A percentile compares a stretch with the other conserved stretches of the same genome.
These are phyloP conservation scores for Stephanodiscus triporus DNA, from an alignment of 108 stramenopile species.

Conservation along the genomic window DNA sequence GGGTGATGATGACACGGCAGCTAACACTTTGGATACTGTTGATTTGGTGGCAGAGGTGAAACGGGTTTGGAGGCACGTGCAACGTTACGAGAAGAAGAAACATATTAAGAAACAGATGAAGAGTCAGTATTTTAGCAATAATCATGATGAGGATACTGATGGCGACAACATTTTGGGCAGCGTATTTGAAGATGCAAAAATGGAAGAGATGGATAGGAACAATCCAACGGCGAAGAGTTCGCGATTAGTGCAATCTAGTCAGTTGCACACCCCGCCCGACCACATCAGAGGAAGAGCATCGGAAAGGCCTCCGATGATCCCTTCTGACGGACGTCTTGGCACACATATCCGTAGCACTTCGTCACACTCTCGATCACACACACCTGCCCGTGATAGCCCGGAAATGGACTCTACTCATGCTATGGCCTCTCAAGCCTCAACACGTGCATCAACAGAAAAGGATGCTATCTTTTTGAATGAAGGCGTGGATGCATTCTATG, in stretches of 20 bases:
- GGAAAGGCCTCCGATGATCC: neutral
- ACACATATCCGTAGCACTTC: constrained; percentile 7
- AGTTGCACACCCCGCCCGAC: constrained; percentile 5
- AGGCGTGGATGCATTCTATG: constrained; percentile 2
- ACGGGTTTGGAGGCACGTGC: constrained; percentile 50
- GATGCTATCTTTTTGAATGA: constrained; percentile 10
- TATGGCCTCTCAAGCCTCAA: neutral
- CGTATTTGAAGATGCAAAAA: too few species aligned
- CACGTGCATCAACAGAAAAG: constrained; percentile 6
- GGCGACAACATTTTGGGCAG: neutral
- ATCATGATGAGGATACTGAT: neutral
- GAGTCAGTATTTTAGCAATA: constrained; percentile 8
- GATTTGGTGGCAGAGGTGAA: constrained; percentile 49
- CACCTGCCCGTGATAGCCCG: neutral
- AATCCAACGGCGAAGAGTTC: too few species aligned
- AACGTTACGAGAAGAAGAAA: constrained; percentile 45
- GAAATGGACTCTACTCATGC: constrained; percentile 1
- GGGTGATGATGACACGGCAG: constrained; percentile 42
- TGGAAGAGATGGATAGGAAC: too few species aligned
- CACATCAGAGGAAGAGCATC: neutral
- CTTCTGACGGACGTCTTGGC: constrained; percentile 7
- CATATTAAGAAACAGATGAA: constrained; percentile 8
- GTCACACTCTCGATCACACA: neutral
- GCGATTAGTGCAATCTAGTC: neutral
- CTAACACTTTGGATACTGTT: constrained; percentile 40